phyloP scores from a whole-genome alignment of 768 basidiomycete genomes.

The Kondoa malvinella region DNA sequence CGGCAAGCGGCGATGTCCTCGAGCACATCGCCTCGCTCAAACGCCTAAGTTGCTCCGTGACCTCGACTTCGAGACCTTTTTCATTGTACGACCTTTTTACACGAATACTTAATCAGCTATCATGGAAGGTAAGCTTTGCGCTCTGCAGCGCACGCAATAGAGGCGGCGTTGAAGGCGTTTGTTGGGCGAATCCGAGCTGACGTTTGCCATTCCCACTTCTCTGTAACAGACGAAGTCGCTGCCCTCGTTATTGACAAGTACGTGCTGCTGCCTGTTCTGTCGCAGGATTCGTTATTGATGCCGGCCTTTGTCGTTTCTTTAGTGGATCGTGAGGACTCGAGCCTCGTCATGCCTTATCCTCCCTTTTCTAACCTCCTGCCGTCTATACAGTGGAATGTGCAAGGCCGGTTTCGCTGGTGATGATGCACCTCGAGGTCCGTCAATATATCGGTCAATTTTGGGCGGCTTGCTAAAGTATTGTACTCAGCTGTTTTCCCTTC shows the following conservation, averaged over 20 bases:
- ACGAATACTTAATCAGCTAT: neutral
- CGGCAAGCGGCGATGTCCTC: too few relatives aligned
- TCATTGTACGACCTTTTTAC: neutral
- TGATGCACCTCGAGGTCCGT: constrained; percentile 72
- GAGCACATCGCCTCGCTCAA: too few relatives aligned
- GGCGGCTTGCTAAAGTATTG: constrained; percentile 2
- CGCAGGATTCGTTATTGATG: neutral
- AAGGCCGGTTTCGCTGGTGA: constrained; percentile 83
- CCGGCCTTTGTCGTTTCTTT: neutral
- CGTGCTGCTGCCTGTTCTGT: constrained; percentile 7
- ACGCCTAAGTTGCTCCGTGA: too few relatives aligned
- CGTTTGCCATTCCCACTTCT: neutral
- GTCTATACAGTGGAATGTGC: constrained; percentile 85
- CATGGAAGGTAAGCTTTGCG: constrained; percentile 4
- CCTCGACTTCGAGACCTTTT: neutral
- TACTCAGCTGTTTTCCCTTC: constrained; percentile 36
- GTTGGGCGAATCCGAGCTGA: neutral
- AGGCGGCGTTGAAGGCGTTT: neutral
- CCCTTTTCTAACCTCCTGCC: neutral
- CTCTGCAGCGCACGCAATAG: neutral
- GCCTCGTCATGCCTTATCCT: neutral
- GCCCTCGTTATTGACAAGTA: constrained; percentile 29
- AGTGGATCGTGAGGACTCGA: constrained; percentile 1
- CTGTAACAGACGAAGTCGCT: constrained; percentile 26
- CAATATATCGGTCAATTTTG: constrained; percentile 33